A percentile compares a stretch with the other conserved stretches of the same genome.
phyloP scores from a whole-genome alignment of 768 basidiomycete species.

The Mycena galericulata region DNA sequence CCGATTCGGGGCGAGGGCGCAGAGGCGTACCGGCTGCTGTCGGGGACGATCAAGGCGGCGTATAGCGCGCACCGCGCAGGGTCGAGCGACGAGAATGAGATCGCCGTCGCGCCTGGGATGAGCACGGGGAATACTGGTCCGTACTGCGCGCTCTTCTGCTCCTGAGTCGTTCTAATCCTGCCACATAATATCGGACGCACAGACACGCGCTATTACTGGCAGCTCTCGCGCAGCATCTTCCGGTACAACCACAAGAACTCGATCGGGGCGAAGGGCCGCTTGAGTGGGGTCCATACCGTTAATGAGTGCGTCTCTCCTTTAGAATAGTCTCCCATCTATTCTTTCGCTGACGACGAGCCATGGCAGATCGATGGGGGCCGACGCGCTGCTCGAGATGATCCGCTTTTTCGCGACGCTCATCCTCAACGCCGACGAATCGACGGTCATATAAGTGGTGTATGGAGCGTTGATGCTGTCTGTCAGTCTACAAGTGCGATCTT shows the following conservation, averaged over 20 bases:
- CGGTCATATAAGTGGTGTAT: constrained; percentile 21
- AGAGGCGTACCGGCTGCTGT: constrained; percentile 62
- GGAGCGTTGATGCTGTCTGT: no score
- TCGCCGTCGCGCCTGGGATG: constrained; percentile 65
- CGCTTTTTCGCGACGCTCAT: constrained; percentile 58
- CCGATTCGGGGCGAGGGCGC: constrained; percentile 56
- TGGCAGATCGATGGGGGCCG: constrained; percentile 48
- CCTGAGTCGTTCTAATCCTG: not conserved
- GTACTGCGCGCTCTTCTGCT: constrained; percentile 11
- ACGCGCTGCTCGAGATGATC: constrained; percentile 55
- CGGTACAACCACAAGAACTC: constrained; percentile 54
- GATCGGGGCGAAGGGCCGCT: constrained; percentile 22
- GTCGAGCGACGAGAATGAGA: constrained; percentile 31
- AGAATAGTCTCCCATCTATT: not conserved
- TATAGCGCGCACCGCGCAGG: constrained; percentile 61
- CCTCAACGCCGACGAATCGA: constrained; percentile 56
- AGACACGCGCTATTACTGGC: constrained; percentile 75
- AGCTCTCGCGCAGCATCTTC: constrained; percentile 72
- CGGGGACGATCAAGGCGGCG: constrained; percentile 74
- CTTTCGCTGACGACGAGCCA: not conserved
- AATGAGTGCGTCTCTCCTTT: constrained; percentile 59
- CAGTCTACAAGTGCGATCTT: no score
- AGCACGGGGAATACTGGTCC: constrained; percentile 71
- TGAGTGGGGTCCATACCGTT: constrained; percentile 59
- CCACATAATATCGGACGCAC: not conserved